A percentile compares a stretch with the other conserved stretches of the same genome.
Conservation (phyloP, 1,284 basidiomycete genomes). For the Sporisorium graminicola region DNA sequence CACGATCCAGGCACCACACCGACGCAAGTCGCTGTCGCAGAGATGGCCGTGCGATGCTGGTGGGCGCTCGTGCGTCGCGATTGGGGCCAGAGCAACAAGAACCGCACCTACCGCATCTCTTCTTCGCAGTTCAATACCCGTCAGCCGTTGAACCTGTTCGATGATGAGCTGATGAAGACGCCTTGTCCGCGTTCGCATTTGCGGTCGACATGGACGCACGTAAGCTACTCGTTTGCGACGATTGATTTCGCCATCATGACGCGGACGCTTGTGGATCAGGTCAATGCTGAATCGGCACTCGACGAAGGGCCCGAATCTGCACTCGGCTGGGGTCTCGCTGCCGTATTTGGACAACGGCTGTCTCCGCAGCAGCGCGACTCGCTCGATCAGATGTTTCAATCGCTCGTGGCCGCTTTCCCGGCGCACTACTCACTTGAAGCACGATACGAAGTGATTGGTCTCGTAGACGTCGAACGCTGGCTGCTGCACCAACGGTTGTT, state of each 20-base stretch:
- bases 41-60: conserved; percentile 48
- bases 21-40: conserved; percentile 16
- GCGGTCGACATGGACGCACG: conserved; percentile 42
- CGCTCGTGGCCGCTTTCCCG: conserved; percentile 32
- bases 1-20: conserved; percentile 10
- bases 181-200: conserved; percentile 34
- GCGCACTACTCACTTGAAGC: conserved; percentile 46
- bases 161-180: conserved; percentile 30
- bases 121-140: conserved; percentile 40
- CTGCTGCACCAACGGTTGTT: conserved; percentile 41
- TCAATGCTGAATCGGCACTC: conserved; percentile 30
- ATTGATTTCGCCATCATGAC: conserved; percentile 44
- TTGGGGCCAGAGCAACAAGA: conserved; percentile 37
- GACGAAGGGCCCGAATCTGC: conserved; percentile 23
- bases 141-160: conserved; percentile 41
- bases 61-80: conserved; percentile 43
- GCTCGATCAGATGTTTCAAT: conserved; percentile 40
- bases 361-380: conserved; percentile 24
- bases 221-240: conserved; percentile 38
- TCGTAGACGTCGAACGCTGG: conserved; percentile 43
- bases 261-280: conserved; percentile 38
- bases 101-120: conserved; percentile 36
- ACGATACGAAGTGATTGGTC: conserved; percentile 23
- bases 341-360: conserved; percentile 40
- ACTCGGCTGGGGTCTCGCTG: conserved; percentile 27